Evolutionary conservation across 768 basidiomycete species (phyloP).

Genomic region (Tricholoma saponaceum): DNA sequence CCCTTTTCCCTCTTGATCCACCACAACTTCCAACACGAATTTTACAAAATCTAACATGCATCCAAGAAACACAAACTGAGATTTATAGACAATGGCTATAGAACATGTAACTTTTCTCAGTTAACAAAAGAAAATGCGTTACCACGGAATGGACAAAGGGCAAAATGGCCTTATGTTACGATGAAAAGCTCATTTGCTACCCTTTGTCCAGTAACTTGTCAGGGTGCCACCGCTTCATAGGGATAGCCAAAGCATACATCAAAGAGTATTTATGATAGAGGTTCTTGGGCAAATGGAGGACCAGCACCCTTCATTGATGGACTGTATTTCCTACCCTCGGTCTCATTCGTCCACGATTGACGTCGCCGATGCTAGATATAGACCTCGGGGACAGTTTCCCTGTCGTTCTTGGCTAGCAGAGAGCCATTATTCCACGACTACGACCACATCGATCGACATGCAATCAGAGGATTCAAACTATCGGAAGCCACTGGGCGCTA

Average conservation of each 20-base stretch:
- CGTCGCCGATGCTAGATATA: conserved; percentile 14
- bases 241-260: not conserved
- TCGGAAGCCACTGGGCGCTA: not conserved
- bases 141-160: not conserved
- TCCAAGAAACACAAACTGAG: not conserved
- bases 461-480: not conserved
- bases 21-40: not conserved
- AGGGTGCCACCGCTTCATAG: not conserved
- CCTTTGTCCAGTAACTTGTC: not conserved
- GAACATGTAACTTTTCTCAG: not conserved
- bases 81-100: not conserved
- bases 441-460: not conserved
- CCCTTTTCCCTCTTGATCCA: not conserved
- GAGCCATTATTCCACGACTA: not conserved
- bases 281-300: not conserved
- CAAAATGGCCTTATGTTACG: not conserved
- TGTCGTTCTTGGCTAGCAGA: not conserved
- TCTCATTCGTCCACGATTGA: conserved; percentile 3
- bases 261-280: not conserved
- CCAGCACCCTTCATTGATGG: not conserved
- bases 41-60: too few relatives aligned
- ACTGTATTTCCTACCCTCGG: not conserved
- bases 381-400: conserved; percentile 3
- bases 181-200: not conserved
- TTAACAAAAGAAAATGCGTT: not conserved